Evolutionary conservation across 2,329 filamentous ascomycete genomes (phyloP), one percentile per base, ranked within the genome.

Genomic region (Alternaria ventricosa): DNA sequence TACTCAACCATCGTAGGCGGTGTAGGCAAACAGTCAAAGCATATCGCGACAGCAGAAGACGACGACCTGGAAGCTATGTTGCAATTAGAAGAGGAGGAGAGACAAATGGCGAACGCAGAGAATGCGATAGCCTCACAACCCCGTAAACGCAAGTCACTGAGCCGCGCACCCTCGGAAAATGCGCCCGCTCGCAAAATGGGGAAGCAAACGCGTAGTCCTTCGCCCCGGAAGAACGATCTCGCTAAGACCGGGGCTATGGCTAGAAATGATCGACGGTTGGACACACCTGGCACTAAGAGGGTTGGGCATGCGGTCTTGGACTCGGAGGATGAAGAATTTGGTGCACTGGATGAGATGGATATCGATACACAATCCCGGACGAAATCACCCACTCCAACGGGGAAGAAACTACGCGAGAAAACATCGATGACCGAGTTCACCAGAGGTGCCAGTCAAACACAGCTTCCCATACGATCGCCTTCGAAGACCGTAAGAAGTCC

Each of bases 1-100:
- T 85, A 84, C 64, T 85, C 83, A 3, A 84, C 81, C 0, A 74
- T 82, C 25, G 75, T 77, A 30, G 55, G 54, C 11, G 57, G 36
- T 36, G 57, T 46, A 57, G 47, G 51, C 20, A 45, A 54, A 30
- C 22, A 49, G 18, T 49, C 33, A 25, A 54, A 56, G 23, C 57
- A 60, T 4, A 23, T 18, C 13, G 49, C 28, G 15, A 51, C 45
- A 7, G 25, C 44, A 11, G 59, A 57, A 43, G 59, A 68, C 11
- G 55, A 69, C 25, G 61, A 64, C 28, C 54, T 66, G n/a, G 69
- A 69, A 47, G 47, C 54, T 43, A 67, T 55, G 44, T 55, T 65
- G 36, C 61, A 58, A 25, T 22, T 67, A 25, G 63, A 70, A 43
- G 68, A 72, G 6, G 69, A 71, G 41, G 61, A 67, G 56, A 60